Conservation (phyloP, 176 grass and related monocot species). For the Microstegium vimineum region DNA sequence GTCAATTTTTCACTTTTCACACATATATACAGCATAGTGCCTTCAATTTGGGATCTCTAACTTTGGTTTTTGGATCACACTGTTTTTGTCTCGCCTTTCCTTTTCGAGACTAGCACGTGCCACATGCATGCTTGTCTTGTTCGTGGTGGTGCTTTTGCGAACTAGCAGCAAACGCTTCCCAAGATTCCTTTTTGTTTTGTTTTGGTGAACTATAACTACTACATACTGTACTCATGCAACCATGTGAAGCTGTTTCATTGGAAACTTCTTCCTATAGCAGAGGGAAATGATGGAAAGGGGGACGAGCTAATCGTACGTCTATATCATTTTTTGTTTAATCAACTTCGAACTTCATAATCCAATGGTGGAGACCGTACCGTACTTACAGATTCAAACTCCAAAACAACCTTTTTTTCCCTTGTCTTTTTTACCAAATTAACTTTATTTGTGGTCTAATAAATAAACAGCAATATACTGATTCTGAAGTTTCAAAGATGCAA, state of each 20-base stretch:
- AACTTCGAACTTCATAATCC: background rate
- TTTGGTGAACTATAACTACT: background rate
- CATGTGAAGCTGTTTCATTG: slow-evolving; percentile 5
- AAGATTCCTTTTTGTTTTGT: slow-evolving; percentile 51
- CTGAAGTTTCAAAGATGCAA: no score
- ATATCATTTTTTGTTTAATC: background rate
- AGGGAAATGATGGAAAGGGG: background rate
- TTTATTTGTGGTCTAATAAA: background rate
- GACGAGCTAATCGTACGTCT: background rate
- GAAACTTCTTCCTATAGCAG: slow-evolving; percentile 38
- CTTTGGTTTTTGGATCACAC: background rate
- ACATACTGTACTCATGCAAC: background rate
- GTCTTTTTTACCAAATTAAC: background rate
- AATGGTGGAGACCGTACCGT: background rate
- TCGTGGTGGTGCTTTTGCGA: background rate
- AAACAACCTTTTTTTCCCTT: no score
- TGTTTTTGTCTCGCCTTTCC: background rate
- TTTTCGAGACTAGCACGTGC: background rate
- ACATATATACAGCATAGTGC: background rate
- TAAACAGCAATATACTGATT: background rate
- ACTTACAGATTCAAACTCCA: no score
- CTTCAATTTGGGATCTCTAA: no score
- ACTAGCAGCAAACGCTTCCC: slow-evolving; percentile 11
- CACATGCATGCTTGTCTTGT: background rate
- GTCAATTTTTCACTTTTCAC: background rate